phyloP scores from a whole-genome alignment of 768 basidiomycete genomes.

The Amanita pseudoporphyria region DNA sequence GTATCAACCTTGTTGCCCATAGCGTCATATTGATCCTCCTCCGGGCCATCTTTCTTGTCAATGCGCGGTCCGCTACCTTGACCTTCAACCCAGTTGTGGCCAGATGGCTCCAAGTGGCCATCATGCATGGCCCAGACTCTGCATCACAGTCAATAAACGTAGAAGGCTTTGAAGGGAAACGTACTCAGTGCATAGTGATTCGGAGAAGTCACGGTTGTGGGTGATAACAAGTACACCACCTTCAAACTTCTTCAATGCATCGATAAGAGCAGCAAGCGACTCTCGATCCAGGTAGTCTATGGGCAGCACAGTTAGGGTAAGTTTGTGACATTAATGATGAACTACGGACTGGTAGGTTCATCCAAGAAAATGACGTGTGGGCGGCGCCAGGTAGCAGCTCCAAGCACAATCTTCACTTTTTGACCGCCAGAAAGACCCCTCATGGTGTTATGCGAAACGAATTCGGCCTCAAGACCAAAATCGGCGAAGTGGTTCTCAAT shows the following conservation, averaged over 20 bases:
- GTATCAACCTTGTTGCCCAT: conserved; percentile 95
- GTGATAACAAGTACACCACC: conserved; percentile 98
- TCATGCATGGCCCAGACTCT: conserved; percentile 99
- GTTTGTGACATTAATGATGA: neutral
- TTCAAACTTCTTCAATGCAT: conserved; percentile 95
- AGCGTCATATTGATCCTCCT: conserved; percentile 88
- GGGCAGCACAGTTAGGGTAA: conserved; percentile 6
- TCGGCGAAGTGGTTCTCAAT: conserved; percentile 99
- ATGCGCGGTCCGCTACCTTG: conserved; percentile 93
- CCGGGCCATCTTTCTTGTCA: conserved; percentile 88
- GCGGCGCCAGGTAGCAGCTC: conserved; percentile 97
- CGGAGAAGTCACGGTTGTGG: conserved; percentile 98
- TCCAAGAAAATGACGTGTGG: conserved; percentile 97
- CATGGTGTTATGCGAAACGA: conserved; percentile 99
- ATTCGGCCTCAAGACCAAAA: conserved; percentile 98
- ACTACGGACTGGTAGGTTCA: conserved; percentile 78
- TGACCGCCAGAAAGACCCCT: conserved; percentile 97
- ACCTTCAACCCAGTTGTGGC: conserved; percentile 99
- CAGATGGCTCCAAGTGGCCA: conserved; percentile 91
- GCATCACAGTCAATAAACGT: conserved; percentile 1
- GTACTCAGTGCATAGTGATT: conserved; percentile 88
- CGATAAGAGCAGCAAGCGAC: conserved; percentile 97
- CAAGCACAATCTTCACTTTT: conserved; percentile 98
- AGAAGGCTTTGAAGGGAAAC: conserved; percentile 3
- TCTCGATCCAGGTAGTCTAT: conserved; percentile 98